These are phyloP conservation scores for Oehlia diaphana DNA, from an alignment of 192 early-diverging fungal species.

Conservation along the genomic window DNA sequence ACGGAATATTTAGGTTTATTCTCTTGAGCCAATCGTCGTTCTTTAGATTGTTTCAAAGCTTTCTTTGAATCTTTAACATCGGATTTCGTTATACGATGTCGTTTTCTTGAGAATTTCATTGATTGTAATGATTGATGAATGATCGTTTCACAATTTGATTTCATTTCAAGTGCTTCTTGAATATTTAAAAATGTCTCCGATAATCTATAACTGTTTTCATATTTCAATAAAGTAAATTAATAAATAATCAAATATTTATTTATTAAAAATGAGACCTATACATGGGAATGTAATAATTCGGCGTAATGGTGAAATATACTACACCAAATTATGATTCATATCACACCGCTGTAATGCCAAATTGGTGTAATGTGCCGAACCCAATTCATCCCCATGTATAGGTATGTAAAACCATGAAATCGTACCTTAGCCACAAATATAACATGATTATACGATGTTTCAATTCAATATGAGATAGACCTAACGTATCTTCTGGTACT, in stretches of 20 bases:
- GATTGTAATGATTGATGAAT: slow-evolving; percentile 36
- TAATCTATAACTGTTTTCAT: slow-evolving; percentile 52
- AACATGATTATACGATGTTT: slow-evolving; percentile 75
- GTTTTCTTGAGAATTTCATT: slow-evolving; percentile 2
- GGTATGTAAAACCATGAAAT: neutral
- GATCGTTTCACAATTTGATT: slow-evolving; percentile 38
- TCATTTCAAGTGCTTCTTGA: slow-evolving; percentile 50
- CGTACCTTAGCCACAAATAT: slow-evolving; percentile 85
- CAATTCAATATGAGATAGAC: slow-evolving; percentile 56
- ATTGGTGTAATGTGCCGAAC: too few species aligned
- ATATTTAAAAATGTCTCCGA: slow-evolving; percentile 54
- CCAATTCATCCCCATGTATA: too few species aligned
- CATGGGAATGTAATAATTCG: too few species aligned
- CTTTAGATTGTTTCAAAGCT: neutral
- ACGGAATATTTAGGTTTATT: neutral
- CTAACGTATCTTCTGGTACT: neutral
- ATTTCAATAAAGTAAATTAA: neutral
- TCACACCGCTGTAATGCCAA: too few species aligned
- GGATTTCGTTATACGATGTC: neutral
- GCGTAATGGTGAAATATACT: too few species aligned
- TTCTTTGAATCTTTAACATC: neutral
- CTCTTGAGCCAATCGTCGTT: neutral
- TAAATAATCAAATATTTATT: neutral
- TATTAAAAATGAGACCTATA: too few species aligned
- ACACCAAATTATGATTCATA: too few species aligned